phyloP scores from a whole-genome alignment of 108 stramenopile species.

The Nitzschia sp. region DNA sequence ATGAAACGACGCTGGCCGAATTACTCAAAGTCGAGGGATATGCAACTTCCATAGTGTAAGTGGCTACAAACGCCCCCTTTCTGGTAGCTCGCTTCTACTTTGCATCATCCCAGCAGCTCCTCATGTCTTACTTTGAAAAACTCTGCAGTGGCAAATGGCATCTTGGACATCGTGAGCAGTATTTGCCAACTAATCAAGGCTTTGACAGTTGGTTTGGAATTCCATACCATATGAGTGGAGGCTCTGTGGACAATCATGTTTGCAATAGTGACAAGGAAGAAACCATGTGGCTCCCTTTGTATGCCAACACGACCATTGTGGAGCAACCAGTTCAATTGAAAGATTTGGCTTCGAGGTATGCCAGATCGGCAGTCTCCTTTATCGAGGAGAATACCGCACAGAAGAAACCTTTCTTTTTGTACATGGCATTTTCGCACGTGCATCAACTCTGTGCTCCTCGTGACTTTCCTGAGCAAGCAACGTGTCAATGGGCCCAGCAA shows the following conservation, averaged over 20 bases:
- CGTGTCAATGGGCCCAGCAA: slow-evolving; percentile 60
- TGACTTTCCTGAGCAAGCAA: slow-evolving; percentile 34
- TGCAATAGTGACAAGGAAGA: slow-evolving; percentile 46
- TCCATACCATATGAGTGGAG: slow-evolving; percentile 76
- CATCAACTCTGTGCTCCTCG: slow-evolving; percentile 70
- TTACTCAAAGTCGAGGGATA: slow-evolving; percentile 57
- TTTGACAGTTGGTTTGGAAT: slow-evolving; percentile 83
- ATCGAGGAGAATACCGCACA: slow-evolving; percentile 10
- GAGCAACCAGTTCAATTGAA: slow-evolving; percentile 61
- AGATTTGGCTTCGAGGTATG: slow-evolving; percentile 49
- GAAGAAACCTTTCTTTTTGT: slow-evolving; percentile 61
- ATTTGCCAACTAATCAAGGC: slow-evolving; percentile 70
- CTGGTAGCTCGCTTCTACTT: not conserved
- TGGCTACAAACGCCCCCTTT: not conserved
- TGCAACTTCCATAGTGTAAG: slow-evolving; percentile 58
- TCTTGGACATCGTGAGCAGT: slow-evolving; percentile 56
- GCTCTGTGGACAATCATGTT: slow-evolving; percentile 56
- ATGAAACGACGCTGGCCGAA: slow-evolving; percentile 64
- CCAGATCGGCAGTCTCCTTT: slow-evolving; percentile 28
- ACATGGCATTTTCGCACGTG: slow-evolving; percentile 66
- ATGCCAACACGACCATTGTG: slow-evolving; percentile 44
- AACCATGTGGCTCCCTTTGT: slow-evolving; percentile 70
- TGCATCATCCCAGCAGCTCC: not conserved
- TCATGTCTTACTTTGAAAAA: not conserved
- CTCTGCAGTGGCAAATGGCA: slow-evolving; percentile 72